These are phyloP conservation scores for Macrophomina phaseolina DNA, from an alignment of 2,329 filamentous ascomycete species.

Conservation along the genomic window DNA sequence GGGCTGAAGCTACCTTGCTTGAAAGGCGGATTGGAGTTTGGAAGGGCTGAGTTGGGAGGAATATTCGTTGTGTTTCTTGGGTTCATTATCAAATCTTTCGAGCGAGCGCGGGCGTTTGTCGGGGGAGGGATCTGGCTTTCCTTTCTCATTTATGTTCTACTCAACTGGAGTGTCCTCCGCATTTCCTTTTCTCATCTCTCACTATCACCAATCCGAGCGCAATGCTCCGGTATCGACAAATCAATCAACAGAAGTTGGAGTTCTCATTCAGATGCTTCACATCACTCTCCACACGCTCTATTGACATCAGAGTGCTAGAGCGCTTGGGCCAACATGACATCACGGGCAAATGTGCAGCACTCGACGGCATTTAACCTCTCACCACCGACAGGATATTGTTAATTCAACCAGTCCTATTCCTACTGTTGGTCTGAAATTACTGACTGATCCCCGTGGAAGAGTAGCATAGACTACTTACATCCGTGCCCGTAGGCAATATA, in stretches of 20 bases:
- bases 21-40: background rate
- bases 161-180: constrained; percentile 15
- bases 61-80: background rate
- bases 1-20: background rate
- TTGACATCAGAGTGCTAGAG: no score
- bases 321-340: background rate
- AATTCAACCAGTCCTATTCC: background rate
- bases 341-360: constrained; percentile 10
- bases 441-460: constrained; percentile 1
- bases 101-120: constrained; percentile 22
- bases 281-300: background rate
- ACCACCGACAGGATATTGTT: background rate
- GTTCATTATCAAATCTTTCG: background rate
- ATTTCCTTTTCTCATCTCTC: constrained; percentile 12
- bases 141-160: constrained; percentile 2
- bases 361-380: constrained; percentile 5
- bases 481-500: constrained; percentile 1
- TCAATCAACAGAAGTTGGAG: background rate
- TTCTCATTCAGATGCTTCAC: background rate
- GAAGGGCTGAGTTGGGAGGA: background rate
- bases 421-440: constrained; percentile 17
- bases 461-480: constrained; percentile 24
- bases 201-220: constrained; percentile 1
- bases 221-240: background rate
- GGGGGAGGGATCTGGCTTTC: background rate